These are phyloP conservation scores for Heliamphora pulchella DNA, from an alignment of 179 eudicot species.

Conservation along the genomic window DNA sequence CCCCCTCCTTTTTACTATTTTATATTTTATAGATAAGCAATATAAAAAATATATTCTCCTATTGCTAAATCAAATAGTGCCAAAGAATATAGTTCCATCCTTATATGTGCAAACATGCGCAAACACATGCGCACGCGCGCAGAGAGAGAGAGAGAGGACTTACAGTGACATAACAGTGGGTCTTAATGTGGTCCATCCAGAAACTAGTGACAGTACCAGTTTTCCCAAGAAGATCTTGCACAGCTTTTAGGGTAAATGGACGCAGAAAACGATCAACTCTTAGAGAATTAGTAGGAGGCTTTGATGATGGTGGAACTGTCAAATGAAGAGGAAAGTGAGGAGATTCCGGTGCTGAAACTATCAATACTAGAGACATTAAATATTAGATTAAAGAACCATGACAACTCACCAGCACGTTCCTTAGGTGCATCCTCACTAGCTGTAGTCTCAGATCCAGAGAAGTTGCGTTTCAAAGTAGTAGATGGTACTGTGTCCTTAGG, in stretches of 20 bases:
- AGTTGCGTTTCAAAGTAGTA: slow-evolving; percentile 30
- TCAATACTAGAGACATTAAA: neutral
- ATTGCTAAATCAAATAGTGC: no score
- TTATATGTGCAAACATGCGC: no score
- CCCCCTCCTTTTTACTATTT: no score
- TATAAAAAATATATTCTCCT: no score
- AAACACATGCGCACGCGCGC: no score
- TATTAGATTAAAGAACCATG: neutral
- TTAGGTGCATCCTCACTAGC: slow-evolving; percentile 42
- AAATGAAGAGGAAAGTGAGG: slow-evolving; percentile 7
- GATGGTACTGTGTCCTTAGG: slow-evolving; percentile 32
- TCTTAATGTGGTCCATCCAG: slow-evolving; percentile 98
- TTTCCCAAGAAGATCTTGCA: slow-evolving; percentile 77
- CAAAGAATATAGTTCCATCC: no score
- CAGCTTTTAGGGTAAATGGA: slow-evolving; percentile 89
- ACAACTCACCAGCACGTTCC: slow-evolving; percentile 70
- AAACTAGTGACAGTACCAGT: slow-evolving; percentile 71
- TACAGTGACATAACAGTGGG: slow-evolving; percentile 89
- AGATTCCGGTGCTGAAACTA: neutral
- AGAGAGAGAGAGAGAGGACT: slow-evolving; percentile 11
- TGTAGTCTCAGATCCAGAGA: slow-evolving; percentile 45
- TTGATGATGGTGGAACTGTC: slow-evolving; percentile 74
- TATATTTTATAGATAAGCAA: no score
- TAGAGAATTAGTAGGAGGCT: slow-evolving; percentile 64
- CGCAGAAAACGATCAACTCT: slow-evolving; percentile 82